Base-by-base conservation (phyloP, 257 asterid species). In the Catharanthus roseus region DNA sequence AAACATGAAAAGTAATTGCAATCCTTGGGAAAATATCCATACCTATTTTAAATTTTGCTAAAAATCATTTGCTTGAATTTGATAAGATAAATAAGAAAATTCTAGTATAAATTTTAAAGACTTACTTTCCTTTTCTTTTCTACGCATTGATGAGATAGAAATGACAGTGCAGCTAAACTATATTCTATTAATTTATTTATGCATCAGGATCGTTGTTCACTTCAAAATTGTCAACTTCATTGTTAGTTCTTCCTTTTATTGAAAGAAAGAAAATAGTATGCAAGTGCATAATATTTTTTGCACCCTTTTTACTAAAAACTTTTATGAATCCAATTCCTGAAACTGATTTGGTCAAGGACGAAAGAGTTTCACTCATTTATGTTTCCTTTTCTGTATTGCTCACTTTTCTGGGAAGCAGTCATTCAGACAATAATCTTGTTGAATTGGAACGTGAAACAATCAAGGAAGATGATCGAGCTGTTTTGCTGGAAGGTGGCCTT, bases 401-500 rank as follows among this genome's bases (percentile, higher is more conserved):
- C 77, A 69, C 62, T 80, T 69, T 81, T 69, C 47, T 65, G 67
- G 55, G 55, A 58, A 44, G 78, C 89, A 93, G 96, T 77, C 97
- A 91, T 81, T 85, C 97, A 47, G 97, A 93, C 81, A 85, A 77
- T 81, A 89, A 91, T 77, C 79, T 91, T 77, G 89, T 47, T 74
- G 96, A 83, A 76, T 72, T 87, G 77, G 93, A 76, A 69, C 81
- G 69, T 80, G 90, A 82, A 72, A 44, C 91, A 44, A 78, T 76
- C 78, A 91, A 88, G 78, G 99, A 91, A 70, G 97, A 91, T 73
- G 96, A 91, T 47, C 90, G 89, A 34, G 84, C 89, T 72, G 86
- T 82, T 73, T 74, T 93, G 81, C 78, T 91, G 84, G 99, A 93
- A 85, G 97, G 96, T 26, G 96, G 97, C 65, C 89, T 89, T 31